These are phyloP conservation scores for Ophiostoma himal-ulmi DNA, from an alignment of 2,329 filamentous ascomycete species.

Conservation along the genomic window DNA sequence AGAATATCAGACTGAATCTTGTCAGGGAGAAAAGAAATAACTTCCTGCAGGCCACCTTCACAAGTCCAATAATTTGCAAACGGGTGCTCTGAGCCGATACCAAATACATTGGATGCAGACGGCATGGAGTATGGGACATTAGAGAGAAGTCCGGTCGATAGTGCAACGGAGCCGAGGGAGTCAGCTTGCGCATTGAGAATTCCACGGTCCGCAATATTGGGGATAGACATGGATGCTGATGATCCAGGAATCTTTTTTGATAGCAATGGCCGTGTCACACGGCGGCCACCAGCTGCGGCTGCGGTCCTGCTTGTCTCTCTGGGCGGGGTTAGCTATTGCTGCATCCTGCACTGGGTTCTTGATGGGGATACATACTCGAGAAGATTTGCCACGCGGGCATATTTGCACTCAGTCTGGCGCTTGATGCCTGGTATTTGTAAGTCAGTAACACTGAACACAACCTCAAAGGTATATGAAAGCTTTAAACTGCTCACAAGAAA, in stretches of 20 bases:
- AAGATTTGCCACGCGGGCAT: constrained; percentile 69
- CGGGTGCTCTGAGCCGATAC: constrained; percentile 71
- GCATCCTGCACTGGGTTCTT: neutral
- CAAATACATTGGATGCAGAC: constrained; percentile 70
- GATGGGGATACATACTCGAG: constrained; percentile 54
- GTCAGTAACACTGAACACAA: constrained; percentile 14
- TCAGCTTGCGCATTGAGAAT: constrained; percentile 42
- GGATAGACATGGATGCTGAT: constrained; percentile 39
- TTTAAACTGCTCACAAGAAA: constrained; percentile 50
- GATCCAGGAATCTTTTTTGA: constrained; percentile 41
- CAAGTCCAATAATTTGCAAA: constrained; percentile 85
- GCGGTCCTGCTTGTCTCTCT: constrained; percentile 55
- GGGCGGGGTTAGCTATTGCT: neutral
- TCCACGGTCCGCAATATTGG: constrained; percentile 52
- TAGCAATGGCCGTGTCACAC: constrained; percentile 53
- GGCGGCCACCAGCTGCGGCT: constrained; percentile 41
- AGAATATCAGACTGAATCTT: constrained; percentile 71
- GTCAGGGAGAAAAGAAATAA: constrained; percentile 67
- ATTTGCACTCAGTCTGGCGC: constrained; percentile 67
- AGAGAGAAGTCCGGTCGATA: constrained; percentile 59
- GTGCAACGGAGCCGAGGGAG: constrained; percentile 45
- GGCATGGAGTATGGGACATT: constrained; percentile 67
- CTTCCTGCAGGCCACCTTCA: constrained; percentile 66
- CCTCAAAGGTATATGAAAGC: neutral
- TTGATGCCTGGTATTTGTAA: constrained; percentile 47